phyloP scores from a whole-genome alignment of 2,329 filamentous ascomycete species.

The Sarocladiaceae sp. region DNA sequence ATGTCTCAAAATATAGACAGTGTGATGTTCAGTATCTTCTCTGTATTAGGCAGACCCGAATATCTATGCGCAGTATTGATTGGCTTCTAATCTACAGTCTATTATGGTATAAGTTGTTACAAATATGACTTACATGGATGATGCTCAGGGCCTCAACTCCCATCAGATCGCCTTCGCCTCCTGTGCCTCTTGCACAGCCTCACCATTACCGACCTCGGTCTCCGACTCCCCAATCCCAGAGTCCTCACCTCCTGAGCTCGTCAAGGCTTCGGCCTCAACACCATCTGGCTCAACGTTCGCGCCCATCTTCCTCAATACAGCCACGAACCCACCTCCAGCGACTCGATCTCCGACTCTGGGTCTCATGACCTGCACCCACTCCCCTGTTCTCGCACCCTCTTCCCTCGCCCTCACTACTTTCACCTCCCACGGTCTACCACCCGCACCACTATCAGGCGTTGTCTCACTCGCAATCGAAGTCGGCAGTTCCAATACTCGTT shows the following conservation, averaged over 20 bases:
- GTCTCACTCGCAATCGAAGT: slow-evolving; percentile 17
- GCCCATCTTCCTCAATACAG: slow-evolving; percentile 26
- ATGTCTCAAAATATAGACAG: too few relatives aligned
- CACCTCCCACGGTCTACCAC: slow-evolving; percentile 62
- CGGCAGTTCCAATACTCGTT: slow-evolving; percentile 58
- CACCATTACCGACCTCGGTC: background rate
- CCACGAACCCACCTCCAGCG: slow-evolving; percentile 36
- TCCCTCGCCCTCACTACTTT: slow-evolving; percentile 36
- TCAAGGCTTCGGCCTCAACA: slow-evolving; percentile 7
- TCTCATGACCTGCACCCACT: slow-evolving; percentile 33
- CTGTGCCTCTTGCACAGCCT: too few relatives aligned
- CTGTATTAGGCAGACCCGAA: background rate
- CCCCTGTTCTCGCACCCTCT: slow-evolving; percentile 15
- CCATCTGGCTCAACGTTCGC: too few relatives aligned
- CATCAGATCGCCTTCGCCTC: too few relatives aligned
- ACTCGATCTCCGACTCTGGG: slow-evolving; percentile 36
- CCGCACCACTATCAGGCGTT: slow-evolving; percentile 32
- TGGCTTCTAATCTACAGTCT: too few relatives aligned
- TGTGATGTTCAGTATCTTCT: too few relatives aligned
- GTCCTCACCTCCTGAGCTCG: background rate
- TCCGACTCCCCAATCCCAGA: background rate
- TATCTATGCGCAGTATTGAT: background rate
- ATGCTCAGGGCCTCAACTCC: too few relatives aligned
- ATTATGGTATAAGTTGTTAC: background rate
- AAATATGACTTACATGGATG: background rate